Percentiles rank a stretch among this genome's conserved stretches.
These are phyloP conservation scores for Heimioporus punctisporus DNA, from an alignment of 1,284 basidiomycete species.

Conservation along the genomic window DNA sequence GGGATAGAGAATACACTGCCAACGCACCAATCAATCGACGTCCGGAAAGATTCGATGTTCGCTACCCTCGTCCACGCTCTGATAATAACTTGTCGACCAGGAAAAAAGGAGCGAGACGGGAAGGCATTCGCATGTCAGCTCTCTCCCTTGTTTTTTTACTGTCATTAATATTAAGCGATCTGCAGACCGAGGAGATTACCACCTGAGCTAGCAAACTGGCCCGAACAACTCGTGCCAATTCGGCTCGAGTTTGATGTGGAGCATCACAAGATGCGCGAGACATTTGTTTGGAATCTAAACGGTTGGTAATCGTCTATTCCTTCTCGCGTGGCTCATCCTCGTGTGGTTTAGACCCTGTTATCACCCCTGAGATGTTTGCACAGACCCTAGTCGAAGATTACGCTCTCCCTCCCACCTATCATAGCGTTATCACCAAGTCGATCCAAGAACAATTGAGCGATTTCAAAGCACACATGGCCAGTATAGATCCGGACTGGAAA, in stretches of 20 bases:
- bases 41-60: conserved; percentile 63
- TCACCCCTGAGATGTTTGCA: conserved; percentile 91
- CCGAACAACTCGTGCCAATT: conserved; percentile 90
- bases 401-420: conserved; percentile 72
- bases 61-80: conserved; percentile 61
- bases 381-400: conserved; percentile 94
- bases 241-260: conserved; percentile 95
- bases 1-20: conserved; percentile 28
- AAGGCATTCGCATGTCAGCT: conserved; percentile 73
- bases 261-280: conserved; percentile 92
- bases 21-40: conserved; percentile 29
- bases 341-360: conserved; percentile 68
- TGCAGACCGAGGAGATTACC: conserved; percentile 64
- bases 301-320: conserved; percentile 47
- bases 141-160: conserved; percentile 7
- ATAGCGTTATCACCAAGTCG: conserved; percentile 75
- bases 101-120: conserved; percentile 60
- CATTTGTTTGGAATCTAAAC: conserved; percentile 96
- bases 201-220: conserved; percentile 57
- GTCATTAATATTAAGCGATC: conserved; percentile 1
- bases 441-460: conserved; percentile 91
- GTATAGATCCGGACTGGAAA: conserved; percentile 42
- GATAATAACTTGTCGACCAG: conserved; percentile 44
- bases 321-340: neutral
- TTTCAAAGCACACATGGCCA: conserved; percentile 66